These are phyloP conservation scores for Neocatenulostroma microsporum DNA, from an alignment of 2,329 filamentous ascomycete genomes.

Conservation along the genomic window DNA sequence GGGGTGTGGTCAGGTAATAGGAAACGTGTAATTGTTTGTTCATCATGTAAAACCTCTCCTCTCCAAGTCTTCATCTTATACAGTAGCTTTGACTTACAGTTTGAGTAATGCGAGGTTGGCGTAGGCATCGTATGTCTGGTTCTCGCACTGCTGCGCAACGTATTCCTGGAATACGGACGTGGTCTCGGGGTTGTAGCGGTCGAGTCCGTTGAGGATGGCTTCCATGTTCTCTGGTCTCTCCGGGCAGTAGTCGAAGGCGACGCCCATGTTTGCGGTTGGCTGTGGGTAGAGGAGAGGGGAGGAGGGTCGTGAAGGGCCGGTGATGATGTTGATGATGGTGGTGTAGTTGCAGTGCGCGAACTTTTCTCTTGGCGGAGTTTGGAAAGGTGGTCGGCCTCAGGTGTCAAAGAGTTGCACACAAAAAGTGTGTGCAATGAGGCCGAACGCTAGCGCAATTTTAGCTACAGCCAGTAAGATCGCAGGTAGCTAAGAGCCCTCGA, in stretches of 20 bases:
- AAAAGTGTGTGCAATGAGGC: too few species aligned
- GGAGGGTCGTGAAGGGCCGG: too few species aligned
- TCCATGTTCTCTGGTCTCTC: conserved; percentile 90
- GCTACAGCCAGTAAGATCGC: too few species aligned
- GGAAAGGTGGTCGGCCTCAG: too few species aligned
- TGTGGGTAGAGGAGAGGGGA: too few species aligned
- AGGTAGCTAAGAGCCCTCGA: too few species aligned
- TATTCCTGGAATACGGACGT: conserved; percentile 91
- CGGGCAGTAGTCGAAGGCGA: conserved; percentile 74
- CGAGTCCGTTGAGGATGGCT: conserved; percentile 89
- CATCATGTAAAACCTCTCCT: conserved; percentile 74
- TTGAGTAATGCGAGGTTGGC: conserved; percentile 94
- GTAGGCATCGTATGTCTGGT: conserved; percentile 89
- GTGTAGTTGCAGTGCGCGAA: too few species aligned
- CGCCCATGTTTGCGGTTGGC: conserved; percentile 42
- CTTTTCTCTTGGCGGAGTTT: too few species aligned
- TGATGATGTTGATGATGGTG: too few species aligned
- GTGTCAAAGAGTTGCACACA: too few species aligned
- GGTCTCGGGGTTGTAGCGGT: conserved; percentile 97
- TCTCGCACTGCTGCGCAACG: conserved; percentile 88
- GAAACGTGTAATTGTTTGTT: conserved; percentile 75
- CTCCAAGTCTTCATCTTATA: too few species aligned
- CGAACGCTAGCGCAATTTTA: too few species aligned
- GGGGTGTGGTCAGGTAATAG: conserved; percentile 83
- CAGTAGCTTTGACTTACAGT: conserved; percentile 62